Conservation (phyloP, 1,284 basidiomycete species). For the Cutaneotrichosporon sp. region DNA sequence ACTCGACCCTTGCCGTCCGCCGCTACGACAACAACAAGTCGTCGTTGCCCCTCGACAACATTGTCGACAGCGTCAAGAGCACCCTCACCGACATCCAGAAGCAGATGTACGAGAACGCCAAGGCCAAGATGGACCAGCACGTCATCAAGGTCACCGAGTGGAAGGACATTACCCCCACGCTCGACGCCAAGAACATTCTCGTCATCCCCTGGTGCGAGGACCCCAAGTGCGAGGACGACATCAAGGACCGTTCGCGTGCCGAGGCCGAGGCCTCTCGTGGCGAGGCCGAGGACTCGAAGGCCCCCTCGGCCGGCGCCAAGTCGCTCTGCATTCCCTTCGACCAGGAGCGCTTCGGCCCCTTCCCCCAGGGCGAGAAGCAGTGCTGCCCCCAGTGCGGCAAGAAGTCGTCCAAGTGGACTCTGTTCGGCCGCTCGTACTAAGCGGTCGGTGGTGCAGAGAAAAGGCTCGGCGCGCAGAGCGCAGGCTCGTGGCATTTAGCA, state of each 20-base stretch:
- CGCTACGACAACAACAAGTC: constrained; percentile 82
- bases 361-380: constrained; percentile 68
- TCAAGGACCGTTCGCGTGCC: constrained; percentile 84
- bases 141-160: constrained; percentile 77
- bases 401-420: constrained; percentile 86
- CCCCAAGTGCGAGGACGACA: constrained; percentile 93
- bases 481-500: not conserved
- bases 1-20: constrained; percentile 80
- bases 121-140: constrained; percentile 71
- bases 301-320: constrained; percentile 98
- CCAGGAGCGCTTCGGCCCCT: constrained; percentile 72
- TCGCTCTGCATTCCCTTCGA: constrained; percentile 97
- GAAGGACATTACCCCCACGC: constrained; percentile 86
- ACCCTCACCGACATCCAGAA: constrained; percentile 84
- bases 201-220: constrained; percentile 97
- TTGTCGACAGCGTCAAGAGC: constrained; percentile 62
- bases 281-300: constrained; percentile 83
- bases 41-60: constrained; percentile 67
- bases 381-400: constrained; percentile 82
- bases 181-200: constrained; percentile 86
- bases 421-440: constrained; percentile 68
- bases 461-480: not conserved
- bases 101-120: constrained; percentile 84
- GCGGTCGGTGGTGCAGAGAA: not conserved
- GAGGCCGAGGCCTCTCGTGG: constrained; percentile 60